phyloP scores from a whole-genome alignment of 2,329 filamentous ascomycete genomes.

The Aspergillus ochraceus region DNA sequence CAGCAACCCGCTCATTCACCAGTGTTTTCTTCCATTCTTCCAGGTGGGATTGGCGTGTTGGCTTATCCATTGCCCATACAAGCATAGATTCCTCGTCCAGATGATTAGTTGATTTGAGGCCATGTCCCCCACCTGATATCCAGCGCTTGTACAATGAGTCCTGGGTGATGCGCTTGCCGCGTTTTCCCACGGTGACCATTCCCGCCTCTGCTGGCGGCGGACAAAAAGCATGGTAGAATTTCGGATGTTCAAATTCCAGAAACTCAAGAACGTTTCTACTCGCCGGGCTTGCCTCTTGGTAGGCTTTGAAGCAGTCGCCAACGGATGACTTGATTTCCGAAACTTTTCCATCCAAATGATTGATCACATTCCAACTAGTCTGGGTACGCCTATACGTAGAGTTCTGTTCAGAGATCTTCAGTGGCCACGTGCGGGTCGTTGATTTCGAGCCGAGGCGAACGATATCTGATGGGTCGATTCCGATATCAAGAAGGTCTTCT shows the following conservation, averaged over 20 bases:
- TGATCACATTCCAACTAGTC: conserved; percentile 44
- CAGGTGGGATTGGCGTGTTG: conserved; percentile 38
- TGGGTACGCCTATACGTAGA: conserved; percentile 32
- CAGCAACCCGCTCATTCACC: conserved; percentile 50
- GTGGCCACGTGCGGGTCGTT: conserved; percentile 47
- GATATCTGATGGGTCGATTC: conserved; percentile 53
- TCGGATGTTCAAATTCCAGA: conserved; percentile 49
- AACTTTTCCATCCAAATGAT: conserved; percentile 41
- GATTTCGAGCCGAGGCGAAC: conserved; percentile 65
- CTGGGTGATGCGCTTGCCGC: conserved; percentile 44
- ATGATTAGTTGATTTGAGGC: conserved; percentile 36
- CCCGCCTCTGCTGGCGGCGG: conserved; percentile 50
- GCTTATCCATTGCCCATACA: conserved; percentile 56
- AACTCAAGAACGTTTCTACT: conserved; percentile 39
- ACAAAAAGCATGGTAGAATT: conserved; percentile 59
- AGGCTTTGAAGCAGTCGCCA: conserved; percentile 17
- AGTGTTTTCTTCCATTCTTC: conserved; percentile 49
- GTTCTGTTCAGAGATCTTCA: conserved; percentile 50
- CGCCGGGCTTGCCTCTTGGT: conserved; percentile 11
- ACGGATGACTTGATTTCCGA: conserved; percentile 26
- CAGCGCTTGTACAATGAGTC: conserved; percentile 59
- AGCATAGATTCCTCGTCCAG: conserved; percentile 26
- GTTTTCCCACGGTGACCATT: conserved; percentile 48
- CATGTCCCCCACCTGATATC: conserved; percentile 50
- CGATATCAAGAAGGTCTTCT: conserved; percentile 62